Conservation (phyloP, 176 grass and related monocot genomes). For the Triticum urartu region DNA sequence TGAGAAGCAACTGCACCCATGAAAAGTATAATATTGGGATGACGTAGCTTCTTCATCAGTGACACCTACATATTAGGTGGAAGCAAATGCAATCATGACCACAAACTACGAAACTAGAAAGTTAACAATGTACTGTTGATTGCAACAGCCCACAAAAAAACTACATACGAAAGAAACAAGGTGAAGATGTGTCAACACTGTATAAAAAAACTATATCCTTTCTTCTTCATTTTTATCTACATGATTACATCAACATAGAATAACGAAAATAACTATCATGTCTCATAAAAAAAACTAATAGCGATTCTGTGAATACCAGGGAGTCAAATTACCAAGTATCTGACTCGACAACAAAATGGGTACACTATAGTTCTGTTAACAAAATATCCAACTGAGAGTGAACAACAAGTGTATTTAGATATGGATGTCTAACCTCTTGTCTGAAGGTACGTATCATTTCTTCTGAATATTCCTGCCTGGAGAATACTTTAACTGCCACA, state of each 20-base stretch:
- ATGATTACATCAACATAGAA: not conserved
- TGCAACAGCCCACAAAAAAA: not conserved
- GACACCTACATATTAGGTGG: conserved; percentile 53
- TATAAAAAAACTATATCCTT: not conserved
- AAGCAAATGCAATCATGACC: not conserved
- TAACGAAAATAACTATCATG: not conserved
- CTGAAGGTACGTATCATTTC: conserved; percentile 83
- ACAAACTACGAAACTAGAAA: not conserved
- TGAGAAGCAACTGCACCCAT: conserved; percentile 95
- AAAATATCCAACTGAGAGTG: not conserved
- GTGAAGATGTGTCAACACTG: not conserved
- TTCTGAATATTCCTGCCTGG: conserved; percentile 87
- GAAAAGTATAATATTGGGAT: conserved; percentile 96
- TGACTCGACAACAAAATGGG: not conserved
- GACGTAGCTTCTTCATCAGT: conserved; percentile 88
- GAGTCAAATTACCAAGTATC: conserved; percentile 3
- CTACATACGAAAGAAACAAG: not conserved
- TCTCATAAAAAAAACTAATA: too few relatives aligned
- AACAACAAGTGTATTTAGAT: not conserved
- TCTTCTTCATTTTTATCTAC: not conserved
- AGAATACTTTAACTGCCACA: conserved; percentile 97
- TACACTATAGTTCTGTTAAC: not conserved
- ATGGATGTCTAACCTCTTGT: conserved; percentile 82
- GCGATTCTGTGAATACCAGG: not conserved
- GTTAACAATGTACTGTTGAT: not conserved